Percentiles rank a stretch among this genome's conserved stretches.
Evolutionary conservation across 306 rosid genomes (phyloP).

Genomic region (Quercus alba): DNA sequence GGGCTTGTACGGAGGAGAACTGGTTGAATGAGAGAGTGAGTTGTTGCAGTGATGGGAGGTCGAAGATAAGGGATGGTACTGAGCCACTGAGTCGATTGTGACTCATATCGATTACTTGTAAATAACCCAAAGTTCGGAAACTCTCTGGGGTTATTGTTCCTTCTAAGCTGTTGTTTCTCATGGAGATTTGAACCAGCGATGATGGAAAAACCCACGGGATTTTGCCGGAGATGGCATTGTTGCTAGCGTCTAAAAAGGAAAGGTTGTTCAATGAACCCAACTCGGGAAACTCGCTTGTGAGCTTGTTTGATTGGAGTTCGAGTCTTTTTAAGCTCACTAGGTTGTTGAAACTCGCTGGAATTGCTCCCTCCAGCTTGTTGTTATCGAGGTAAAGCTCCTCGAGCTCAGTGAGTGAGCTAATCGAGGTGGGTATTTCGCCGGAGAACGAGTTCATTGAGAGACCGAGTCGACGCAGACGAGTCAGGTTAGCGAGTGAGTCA

Average conservation of each 20-base stretch:
- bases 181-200: conserved; percentile 54
- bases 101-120: conserved; percentile 69
- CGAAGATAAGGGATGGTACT: conserved; percentile 49
- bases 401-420: conserved; percentile 43
- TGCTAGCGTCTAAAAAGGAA: conserved; percentile 48
- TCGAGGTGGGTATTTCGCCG: conserved; percentile 53
- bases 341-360: conserved; percentile 38
- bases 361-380: conserved; percentile 52
- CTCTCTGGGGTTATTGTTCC: conserved; percentile 30
- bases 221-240: conserved; percentile 43
- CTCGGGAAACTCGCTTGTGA: conserved; percentile 52
- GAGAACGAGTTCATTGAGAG: conserved; percentile 58
- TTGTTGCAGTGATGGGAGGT: conserved; percentile 67
- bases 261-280: conserved; percentile 42
- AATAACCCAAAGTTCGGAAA: conserved; percentile 22
- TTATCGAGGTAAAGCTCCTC: conserved; percentile 70
- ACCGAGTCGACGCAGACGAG: conserved; percentile 57
- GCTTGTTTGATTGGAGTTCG: conserved; percentile 53
- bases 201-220: conserved; percentile 43
- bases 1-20: conserved; percentile 42
- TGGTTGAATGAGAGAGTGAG: conserved; percentile 63
- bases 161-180: conserved; percentile 61
- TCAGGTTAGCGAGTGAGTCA: conserved; percentile 42
- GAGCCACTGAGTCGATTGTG: conserved; percentile 48
- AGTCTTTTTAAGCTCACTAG: conserved; percentile 47